Conservation (phyloP, 2,329 filamentous ascomycete species). For the Paramyrothecium roridum region DNA sequence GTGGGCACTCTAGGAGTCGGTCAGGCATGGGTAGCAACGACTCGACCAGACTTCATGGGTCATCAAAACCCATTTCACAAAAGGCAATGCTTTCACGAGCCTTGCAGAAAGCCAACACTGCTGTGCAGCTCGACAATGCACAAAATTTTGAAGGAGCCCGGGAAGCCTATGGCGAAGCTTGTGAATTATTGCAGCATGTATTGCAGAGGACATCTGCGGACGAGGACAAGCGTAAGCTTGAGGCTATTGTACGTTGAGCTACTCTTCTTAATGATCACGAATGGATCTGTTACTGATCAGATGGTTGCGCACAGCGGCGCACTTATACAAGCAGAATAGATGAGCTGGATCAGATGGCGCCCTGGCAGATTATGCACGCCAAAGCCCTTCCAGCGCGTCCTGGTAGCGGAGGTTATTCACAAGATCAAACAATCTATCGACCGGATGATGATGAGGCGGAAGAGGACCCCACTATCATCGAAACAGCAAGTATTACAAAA, state of each 20-base stretch:
- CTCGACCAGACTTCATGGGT: slow-evolving; percentile 16
- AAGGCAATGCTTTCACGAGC: slow-evolving; percentile 97
- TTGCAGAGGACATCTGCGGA: slow-evolving; percentile 79
- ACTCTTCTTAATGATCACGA: background rate
- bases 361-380: slow-evolving; percentile 49
- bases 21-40: slow-evolving; percentile 30
- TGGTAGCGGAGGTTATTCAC: slow-evolving; percentile 45
- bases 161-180: slow-evolving; percentile 88
- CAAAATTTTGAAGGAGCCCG: slow-evolving; percentile 91
- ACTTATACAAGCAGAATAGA: slow-evolving; percentile 90
- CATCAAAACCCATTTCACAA: slow-evolving; percentile 62
- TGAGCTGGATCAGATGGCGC: slow-evolving; percentile 73
- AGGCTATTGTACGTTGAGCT: slow-evolving; percentile 74
- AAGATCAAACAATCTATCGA: slow-evolving; percentile 12
- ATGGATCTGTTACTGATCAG: background rate
- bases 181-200: slow-evolving; percentile 81
- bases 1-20: slow-evolving; percentile 27
- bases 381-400: slow-evolving; percentile 75
- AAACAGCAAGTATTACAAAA: slow-evolving; percentile 50
- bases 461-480: slow-evolving; percentile 42
- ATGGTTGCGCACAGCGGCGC: slow-evolving; percentile 57
- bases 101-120: slow-evolving; percentile 91
- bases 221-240: slow-evolving; percentile 85
- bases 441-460: slow-evolving; percentile 36
- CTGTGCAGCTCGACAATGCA: slow-evolving; percentile 92